Base-by-base conservation (phyloP, 2,329 filamentous ascomycete species). In the Furcasterigmium furcatum region DNA sequence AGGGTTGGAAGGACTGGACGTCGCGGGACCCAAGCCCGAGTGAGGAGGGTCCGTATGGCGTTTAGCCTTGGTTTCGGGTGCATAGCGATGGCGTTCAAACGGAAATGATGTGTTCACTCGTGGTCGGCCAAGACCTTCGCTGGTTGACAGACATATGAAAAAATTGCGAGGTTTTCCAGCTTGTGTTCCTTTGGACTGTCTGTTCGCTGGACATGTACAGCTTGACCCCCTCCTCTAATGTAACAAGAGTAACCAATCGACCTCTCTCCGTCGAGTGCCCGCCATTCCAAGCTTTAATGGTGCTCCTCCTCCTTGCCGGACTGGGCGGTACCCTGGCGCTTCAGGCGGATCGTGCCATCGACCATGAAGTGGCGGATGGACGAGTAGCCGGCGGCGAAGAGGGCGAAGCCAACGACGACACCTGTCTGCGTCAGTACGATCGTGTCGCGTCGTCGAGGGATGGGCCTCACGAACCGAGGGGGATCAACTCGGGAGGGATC, bases 401-500 rank as follows among this genome's bases (percentile, higher is more conserved):
- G 66, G 62, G 91, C 89, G 67, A 91, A 92, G 74, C 76, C 82
- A 62, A 97, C 85, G 71, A 97, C 94, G 58, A 94, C 73, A 68
- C 87, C 91, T 94, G 56, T 52, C 8, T 14, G 21, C 9, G 25
- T 51, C 38, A 51, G 25, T 27, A n/a, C 35, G 12, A 36, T 21
- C 41, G 14, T 34, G 20, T 19, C 13, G 21, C 16, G 19, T 16
- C 18, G 25, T 39, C 20, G 8, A 20, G 21, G 52, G n/a, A n/a
- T 44, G 49, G 46, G 46, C 45, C 29, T 44, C 47, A 74, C 82
- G 69, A 85, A 95, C 91, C 91, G 60, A 99, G 86, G 63, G 94
- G 94, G 59, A 91, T 83, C 80, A 99, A 80, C 80, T 99, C 94
- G 58, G 90, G 84, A 58, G 94, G 94, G 64, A 97, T 87, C 73